Conservation (phyloP, 2,329 filamentous ascomycete species). For the Fusarium sp. region DNA sequence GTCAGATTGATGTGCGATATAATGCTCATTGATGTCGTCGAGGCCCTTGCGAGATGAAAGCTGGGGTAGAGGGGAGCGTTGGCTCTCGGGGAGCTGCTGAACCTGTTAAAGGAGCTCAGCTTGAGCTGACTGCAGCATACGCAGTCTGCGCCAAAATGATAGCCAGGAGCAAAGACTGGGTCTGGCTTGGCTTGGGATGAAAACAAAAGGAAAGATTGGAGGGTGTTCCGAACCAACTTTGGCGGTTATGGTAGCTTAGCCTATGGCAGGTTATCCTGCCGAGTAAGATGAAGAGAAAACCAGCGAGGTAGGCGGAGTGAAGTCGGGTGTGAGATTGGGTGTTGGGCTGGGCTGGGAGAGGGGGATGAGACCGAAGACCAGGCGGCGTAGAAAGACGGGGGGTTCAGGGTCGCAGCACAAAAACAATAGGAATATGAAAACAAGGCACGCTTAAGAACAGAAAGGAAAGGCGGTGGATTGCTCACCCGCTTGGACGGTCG, state of each 20-base stretch:
- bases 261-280: conserved; percentile 25
- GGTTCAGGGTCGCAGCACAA: conserved; percentile 31
- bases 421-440: conserved; percentile 21
- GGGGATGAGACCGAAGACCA: conserved; percentile 14
- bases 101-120: conserved; percentile 40
- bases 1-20: conserved; percentile 54
- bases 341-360: conserved; percentile 32
- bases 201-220: conserved; percentile 40
- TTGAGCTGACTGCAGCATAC: conserved; percentile 23
- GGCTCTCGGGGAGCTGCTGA: conserved; percentile 48
- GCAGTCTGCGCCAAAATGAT: conserved; percentile 35
- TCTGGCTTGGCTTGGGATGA: conserved; percentile 30
- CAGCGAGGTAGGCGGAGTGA: conserved; percentile 22
- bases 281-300: conserved; percentile 5
- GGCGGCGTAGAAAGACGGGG: conserved; percentile 11
- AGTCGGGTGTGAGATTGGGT: conserved; percentile 27
- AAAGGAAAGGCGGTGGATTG: conserved; percentile 57
- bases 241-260: conserved; percentile 37
- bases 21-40: conserved; percentile 55
- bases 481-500: conserved; percentile 68
- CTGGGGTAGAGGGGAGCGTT: conserved; percentile 51
- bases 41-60: conserved; percentile 60
- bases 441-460: conserved; percentile 52
- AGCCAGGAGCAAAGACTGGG: conserved; percentile 32
- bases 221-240: conserved; percentile 29